phyloP scores from a whole-genome alignment of 257 asterid species.

The Ballota nigra region DNA sequence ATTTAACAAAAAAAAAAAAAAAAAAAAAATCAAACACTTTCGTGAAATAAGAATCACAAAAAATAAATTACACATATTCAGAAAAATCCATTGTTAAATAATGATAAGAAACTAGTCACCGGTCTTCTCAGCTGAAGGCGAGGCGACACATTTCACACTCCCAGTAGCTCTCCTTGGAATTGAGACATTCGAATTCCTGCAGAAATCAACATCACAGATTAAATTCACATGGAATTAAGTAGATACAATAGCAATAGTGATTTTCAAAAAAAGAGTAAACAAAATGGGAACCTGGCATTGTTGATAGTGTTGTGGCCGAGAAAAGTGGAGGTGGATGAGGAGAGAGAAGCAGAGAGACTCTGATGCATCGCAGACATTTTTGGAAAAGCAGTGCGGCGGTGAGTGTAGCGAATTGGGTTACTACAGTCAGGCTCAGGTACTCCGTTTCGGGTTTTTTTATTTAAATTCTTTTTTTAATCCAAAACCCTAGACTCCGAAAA shows the following conservation, averaged over 20 bases:
- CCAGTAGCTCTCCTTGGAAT: conserved; percentile 39
- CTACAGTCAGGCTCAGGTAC: background rate
- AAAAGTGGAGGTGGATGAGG: conserved; percentile 61
- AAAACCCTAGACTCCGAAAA: conserved; percentile 37
- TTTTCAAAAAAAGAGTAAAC: background rate
- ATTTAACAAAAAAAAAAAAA: background rate
- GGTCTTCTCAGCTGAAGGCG: conserved; percentile 62
- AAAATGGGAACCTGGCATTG: conserved; percentile 36
- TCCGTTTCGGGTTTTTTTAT: conserved; percentile 2
- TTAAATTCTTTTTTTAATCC: background rate
- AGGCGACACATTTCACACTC: conserved; percentile 61
- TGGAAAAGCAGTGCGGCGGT: background rate
- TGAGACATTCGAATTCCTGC: conserved; percentile 53
- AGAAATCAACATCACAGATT: too few relatives aligned
- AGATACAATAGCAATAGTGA: background rate
- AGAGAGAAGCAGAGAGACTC: conserved; percentile 45
- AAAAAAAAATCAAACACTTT: background rate
- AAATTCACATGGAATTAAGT: background rate
- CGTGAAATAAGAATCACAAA: background rate
- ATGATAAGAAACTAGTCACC: conserved; percentile 39
- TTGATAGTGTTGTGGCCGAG: conserved; percentile 47
- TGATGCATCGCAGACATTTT: conserved; percentile 63
- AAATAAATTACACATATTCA: background rate
- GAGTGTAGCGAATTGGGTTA: background rate
- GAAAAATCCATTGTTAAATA: too few relatives aligned